phyloP scores from a whole-genome alignment of 306 rosid species.

The Quercus alba region DNA sequence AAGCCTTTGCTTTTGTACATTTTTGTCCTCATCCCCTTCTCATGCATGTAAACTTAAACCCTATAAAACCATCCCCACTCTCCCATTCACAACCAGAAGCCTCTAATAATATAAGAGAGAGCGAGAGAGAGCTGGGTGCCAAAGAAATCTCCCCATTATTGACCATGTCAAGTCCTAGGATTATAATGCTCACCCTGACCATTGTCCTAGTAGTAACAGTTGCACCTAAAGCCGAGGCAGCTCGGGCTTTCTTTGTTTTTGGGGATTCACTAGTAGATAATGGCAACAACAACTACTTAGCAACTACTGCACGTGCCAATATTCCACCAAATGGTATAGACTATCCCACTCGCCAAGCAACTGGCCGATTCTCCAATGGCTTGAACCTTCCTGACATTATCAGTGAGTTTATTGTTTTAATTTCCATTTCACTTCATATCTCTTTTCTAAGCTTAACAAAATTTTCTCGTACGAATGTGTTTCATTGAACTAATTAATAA shows the following conservation, averaged over 20 bases:
- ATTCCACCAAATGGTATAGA: conserved; percentile 60
- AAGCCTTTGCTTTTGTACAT: no score
- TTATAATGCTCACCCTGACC: background rate
- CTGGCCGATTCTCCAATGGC: conserved; percentile 72
- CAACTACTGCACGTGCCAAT: conserved; percentile 47
- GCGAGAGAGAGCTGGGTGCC: background rate
- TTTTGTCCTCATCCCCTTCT: background rate
- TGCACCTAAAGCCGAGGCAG: conserved; percentile 21
- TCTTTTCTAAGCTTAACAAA: background rate
- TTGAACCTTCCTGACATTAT: conserved; percentile 58
- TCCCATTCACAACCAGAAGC: background rate
- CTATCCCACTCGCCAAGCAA: conserved; percentile 46
- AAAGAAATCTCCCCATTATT: background rate
- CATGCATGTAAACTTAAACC: background rate
- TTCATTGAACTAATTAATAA: background rate
- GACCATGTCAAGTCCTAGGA: background rate
- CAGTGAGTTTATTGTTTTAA: conserved; percentile 7
- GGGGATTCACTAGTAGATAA: conserved; percentile 61
- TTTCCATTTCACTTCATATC: background rate
- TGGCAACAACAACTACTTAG: conserved; percentile 58
- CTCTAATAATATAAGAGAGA: background rate
- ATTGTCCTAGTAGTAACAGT: background rate
- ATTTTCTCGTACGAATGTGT: background rate
- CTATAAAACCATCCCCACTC: background rate
- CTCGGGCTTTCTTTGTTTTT: conserved; percentile 45